Percentiles rank a stretch among this genome's conserved stretches.
phyloP scores from a whole-genome alignment of 2,329 filamentous ascomycete species.

The Phialophora tarda region DNA sequence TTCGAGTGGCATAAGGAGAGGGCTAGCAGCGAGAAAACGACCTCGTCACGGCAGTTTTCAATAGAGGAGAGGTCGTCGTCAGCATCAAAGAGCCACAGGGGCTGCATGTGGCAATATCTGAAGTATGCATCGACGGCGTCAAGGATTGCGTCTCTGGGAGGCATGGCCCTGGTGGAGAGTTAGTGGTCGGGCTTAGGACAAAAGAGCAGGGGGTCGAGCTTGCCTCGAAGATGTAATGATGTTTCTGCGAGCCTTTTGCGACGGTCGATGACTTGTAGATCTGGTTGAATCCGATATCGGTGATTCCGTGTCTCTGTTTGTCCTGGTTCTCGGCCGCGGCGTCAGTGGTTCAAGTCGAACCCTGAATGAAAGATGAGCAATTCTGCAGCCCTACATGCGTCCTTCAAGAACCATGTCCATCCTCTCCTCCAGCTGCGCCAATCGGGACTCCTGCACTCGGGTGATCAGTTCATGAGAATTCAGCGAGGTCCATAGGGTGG shows the following conservation, averaged over 20 bases:
- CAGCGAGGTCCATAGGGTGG: not conserved
- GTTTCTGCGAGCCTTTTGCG: not conserved
- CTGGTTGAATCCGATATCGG: not conserved
- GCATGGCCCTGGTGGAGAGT: slow-evolving; percentile 11
- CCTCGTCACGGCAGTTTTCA: slow-evolving; percentile 43
- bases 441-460: slow-evolving; percentile 12
- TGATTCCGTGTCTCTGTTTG: slow-evolving; percentile 5
- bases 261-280: not conserved
- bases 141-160: slow-evolving; percentile 9
- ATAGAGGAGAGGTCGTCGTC: slow-evolving; percentile 44
- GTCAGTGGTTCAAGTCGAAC: not conserved
- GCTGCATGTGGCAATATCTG: slow-evolving; percentile 47
- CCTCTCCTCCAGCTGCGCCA: slow-evolving; percentile 23
- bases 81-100: slow-evolving; percentile 47
- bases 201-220: not conserved
- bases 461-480: not conserved
- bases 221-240: slow-evolving; percentile 12
- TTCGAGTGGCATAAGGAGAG: slow-evolving; percentile 44
- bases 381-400: slow-evolving; percentile 7
- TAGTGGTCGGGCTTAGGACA: not conserved
- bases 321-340: slow-evolving; percentile 1
- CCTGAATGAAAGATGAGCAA: not conserved
- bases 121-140: slow-evolving; percentile 41
- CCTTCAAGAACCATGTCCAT: slow-evolving; percentile 16
- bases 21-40: slow-evolving; percentile 45